These are phyloP conservation scores for Platanthera guangdongensis DNA, from an alignment of 106 monocot genomes.

Conservation along the genomic window DNA sequence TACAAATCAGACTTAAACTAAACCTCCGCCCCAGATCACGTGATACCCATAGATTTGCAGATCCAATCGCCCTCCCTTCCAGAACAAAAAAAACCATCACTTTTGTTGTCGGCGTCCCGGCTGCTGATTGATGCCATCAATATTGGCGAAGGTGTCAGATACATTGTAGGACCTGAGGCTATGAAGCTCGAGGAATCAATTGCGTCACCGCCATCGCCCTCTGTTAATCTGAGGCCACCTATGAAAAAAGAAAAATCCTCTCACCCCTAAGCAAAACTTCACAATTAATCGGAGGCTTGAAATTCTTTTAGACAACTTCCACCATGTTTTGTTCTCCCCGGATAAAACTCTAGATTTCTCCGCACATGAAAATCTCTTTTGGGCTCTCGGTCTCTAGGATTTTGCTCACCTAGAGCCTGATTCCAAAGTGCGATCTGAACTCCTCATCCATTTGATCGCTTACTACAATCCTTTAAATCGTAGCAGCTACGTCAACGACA, in stretches of 20 bases:
- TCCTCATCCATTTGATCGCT: too few species aligned
- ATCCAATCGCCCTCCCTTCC: too few species aligned
- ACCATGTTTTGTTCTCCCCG: constrained; percentile 22
- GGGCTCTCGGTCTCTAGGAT: constrained; percentile 54
- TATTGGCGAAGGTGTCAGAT: neutral
- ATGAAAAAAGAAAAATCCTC: constrained; percentile 17
- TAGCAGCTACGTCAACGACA: constrained; percentile 36
- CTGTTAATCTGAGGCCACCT: neutral
- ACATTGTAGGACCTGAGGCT: neutral
- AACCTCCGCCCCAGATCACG: too few species aligned
- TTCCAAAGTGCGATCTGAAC: constrained; percentile 23
- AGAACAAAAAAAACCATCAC: too few species aligned
- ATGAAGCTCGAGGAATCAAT: neutral
- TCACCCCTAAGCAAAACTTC: constrained; percentile 31
- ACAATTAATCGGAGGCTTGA: constrained; percentile 16
- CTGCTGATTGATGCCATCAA: neutral
- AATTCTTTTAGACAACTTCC: constrained; percentile 18
- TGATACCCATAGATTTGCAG: too few species aligned
- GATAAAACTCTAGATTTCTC: constrained; percentile 13
- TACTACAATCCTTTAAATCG: constrained; percentile 34
- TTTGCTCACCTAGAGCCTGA: constrained; percentile 38
- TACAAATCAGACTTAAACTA: too few species aligned
- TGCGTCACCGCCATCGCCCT: neutral
- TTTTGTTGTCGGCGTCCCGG: neutral
- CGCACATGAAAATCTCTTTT: constrained; percentile 44